Evolutionary conservation across 176 grass and related monocot genomes (phyloP).

Genomic region (Chloris gayana): DNA sequence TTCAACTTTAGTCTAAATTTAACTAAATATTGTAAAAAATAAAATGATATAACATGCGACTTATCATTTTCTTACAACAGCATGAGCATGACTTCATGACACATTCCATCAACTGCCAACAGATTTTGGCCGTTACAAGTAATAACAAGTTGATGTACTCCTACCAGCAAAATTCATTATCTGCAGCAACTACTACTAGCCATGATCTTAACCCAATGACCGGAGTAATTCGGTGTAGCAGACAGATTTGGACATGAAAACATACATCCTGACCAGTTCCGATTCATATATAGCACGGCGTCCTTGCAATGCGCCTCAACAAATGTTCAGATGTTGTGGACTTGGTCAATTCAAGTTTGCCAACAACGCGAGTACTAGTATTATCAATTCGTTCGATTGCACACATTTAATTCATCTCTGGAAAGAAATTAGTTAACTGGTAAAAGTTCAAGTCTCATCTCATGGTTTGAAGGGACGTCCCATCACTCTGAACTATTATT

Average conservation of each 20-base stretch:
- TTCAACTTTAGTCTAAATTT: not conserved
- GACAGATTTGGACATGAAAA: conserved; percentile 24
- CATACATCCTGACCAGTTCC: conserved; percentile 14
- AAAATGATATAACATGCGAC: not conserved
- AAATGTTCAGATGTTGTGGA: conserved; percentile 7
- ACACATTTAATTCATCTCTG: not conserved
- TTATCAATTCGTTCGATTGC: not conserved
- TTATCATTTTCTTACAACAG: not conserved
- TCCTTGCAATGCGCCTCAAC: not conserved
- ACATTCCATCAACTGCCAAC: conserved; percentile 8
- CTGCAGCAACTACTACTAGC: not conserved
- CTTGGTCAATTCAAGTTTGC: no score
- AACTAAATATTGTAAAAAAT: not conserved
- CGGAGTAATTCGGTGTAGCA: not conserved
- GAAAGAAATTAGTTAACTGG: not conserved
- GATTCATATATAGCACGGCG: no score
- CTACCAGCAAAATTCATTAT: not conserved
- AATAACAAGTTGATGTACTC: not conserved
- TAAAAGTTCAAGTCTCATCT: not conserved
- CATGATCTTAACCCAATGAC: conserved; percentile 2
- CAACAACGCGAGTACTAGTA: no score
- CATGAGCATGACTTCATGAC: conserved; percentile 13
- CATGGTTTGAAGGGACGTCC: not conserved
- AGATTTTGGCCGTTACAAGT: conserved; percentile 7
- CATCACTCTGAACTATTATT: not conserved